These are phyloP conservation scores for Backusella tarrabulga DNA, from an alignment of 192 early-diverging fungal genomes.

Conservation along the genomic window DNA sequence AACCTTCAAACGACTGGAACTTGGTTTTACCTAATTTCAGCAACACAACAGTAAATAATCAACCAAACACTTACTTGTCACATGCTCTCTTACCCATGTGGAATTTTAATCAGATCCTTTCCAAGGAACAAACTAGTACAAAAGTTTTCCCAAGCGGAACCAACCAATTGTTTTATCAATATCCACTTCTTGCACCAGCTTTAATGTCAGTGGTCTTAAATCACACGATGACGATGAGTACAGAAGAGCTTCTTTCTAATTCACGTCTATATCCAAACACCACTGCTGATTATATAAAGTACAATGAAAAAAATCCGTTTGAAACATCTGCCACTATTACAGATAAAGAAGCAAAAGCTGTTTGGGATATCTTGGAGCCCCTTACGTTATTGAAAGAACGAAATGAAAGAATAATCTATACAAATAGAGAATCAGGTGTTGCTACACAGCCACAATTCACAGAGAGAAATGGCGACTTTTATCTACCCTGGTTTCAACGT, in stretches of 20 bases:
- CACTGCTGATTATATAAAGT: background rate
- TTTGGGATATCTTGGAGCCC: constrained; percentile 11
- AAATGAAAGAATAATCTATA: background rate
- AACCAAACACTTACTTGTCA: constrained; percentile 9
- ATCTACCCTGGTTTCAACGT: background rate
- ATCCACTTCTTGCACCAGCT: constrained; percentile 28
- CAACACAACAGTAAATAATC: constrained; percentile 1
- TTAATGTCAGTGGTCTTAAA: constrained; percentile 25
- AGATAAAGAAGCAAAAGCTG: constrained; percentile 7
- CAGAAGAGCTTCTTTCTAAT: background rate
- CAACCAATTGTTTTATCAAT: constrained; percentile 4
- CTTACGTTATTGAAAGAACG: background rate
- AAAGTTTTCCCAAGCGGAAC: background rate
- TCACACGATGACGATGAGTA: constrained; percentile 16
- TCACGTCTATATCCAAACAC: background rate
- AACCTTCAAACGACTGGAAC: background rate
- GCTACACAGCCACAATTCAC: background rate
- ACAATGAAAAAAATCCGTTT: background rate
- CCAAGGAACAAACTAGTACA: background rate
- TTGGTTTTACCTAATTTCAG: background rate
- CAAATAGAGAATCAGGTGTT: background rate
- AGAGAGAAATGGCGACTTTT: background rate
- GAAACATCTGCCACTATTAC: background rate
- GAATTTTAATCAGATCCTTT: constrained; percentile 13
- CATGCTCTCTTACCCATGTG: constrained; percentile 20